Conservation (phyloP, 345 rosid species). For the Lagerstroemia speciosa region DNA sequence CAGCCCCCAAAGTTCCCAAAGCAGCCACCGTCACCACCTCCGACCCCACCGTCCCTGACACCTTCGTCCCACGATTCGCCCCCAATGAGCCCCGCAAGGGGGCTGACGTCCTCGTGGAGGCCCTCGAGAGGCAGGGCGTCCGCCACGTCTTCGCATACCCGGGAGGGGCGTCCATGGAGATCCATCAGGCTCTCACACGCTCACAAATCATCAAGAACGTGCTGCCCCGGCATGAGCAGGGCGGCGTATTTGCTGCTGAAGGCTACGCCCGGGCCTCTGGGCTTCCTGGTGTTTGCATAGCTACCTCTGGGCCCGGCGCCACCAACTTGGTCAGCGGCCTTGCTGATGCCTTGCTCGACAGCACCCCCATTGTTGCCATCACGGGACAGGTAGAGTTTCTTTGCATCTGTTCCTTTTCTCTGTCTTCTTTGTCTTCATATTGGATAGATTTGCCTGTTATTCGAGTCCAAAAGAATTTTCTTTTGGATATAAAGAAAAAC, state of each 20-base stretch:
- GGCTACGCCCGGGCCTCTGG: slow-evolving; percentile 91
- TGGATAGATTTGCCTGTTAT: not conserved
- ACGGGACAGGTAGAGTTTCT: slow-evolving; percentile 63
- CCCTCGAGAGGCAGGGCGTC: slow-evolving; percentile 82
- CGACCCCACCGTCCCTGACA: slow-evolving; percentile 4
- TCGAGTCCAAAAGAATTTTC: too few species aligned
- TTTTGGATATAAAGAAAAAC: too few species aligned
- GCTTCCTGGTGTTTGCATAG: slow-evolving; percentile 80
- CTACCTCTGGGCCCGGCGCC: slow-evolving; percentile 95
- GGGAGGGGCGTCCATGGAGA: slow-evolving; percentile 95
- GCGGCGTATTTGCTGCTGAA: slow-evolving; percentile 89
- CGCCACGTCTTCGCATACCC: slow-evolving; percentile 82
- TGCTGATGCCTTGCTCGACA: slow-evolving; percentile 83
- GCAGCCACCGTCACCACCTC: slow-evolving; percentile 20
- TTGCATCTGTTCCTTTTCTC: not conserved
- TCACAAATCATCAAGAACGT: slow-evolving; percentile 64
- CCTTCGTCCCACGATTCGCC: slow-evolving; percentile 33
- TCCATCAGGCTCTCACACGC: slow-evolving; percentile 96
- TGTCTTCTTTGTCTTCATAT: not conserved
- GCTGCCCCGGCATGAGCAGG: slow-evolving; percentile 96
- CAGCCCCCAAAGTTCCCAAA: slow-evolving; percentile 19
- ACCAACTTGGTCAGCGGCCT: slow-evolving; percentile 85
- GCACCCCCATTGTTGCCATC: slow-evolving; percentile 81
- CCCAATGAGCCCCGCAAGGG: slow-evolving; percentile 85
- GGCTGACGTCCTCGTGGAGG: slow-evolving; percentile 86